Conservation (phyloP, 495 filamentous ascomycete genomes). For the Penicillium psychrofluorescens region DNA sequence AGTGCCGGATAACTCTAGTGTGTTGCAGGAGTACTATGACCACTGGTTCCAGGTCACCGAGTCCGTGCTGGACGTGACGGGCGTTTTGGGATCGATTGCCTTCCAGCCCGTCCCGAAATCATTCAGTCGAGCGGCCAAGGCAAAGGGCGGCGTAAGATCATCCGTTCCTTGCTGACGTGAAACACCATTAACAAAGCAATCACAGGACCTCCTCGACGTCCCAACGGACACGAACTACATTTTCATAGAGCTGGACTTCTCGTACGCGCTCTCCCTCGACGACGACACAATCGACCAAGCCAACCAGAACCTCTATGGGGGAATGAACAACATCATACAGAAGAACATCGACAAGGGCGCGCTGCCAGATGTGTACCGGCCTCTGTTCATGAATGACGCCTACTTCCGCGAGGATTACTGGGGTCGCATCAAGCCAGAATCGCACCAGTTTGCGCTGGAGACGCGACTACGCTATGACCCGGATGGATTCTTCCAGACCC, state of each 20-base stretch:
- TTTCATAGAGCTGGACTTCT: slow-evolving; percentile 51
- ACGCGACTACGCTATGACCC: slow-evolving; percentile 45
- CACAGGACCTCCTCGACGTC: slow-evolving; percentile 44
- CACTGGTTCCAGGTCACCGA: slow-evolving; percentile 44
- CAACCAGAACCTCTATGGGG: slow-evolving; percentile 32
- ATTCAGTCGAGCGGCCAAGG: slow-evolving; percentile 40
- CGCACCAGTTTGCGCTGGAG: slow-evolving; percentile 34
- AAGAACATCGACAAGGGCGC: slow-evolving; percentile 36
- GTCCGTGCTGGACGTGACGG: slow-evolving; percentile 34
- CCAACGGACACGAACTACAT: slow-evolving; percentile 46
- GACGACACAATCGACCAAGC: slow-evolving; percentile 42
- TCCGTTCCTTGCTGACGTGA: not conserved
- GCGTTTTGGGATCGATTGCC: slow-evolving; percentile 45
- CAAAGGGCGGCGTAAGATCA: slow-evolving; percentile 32
- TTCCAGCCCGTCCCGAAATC: slow-evolving; percentile 49
- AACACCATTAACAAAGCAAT: not conserved
- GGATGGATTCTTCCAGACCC: slow-evolving; percentile 46
- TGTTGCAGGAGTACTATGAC: slow-evolving; percentile 41
- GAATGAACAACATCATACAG: slow-evolving; percentile 22
- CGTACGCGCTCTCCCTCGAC: slow-evolving; percentile 34
- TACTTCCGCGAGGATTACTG: slow-evolving; percentile 54
- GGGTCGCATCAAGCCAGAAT: slow-evolving; percentile 41
- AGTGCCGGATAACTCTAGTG: slow-evolving; percentile 34
- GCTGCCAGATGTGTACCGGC: slow-evolving; percentile 44
- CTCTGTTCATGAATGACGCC: slow-evolving; percentile 55